Evolutionary conservation across 208 protist species (phyloP), one percentile per base, ranked within the genome.

Genomic region (Polymyxa betae): DNA sequence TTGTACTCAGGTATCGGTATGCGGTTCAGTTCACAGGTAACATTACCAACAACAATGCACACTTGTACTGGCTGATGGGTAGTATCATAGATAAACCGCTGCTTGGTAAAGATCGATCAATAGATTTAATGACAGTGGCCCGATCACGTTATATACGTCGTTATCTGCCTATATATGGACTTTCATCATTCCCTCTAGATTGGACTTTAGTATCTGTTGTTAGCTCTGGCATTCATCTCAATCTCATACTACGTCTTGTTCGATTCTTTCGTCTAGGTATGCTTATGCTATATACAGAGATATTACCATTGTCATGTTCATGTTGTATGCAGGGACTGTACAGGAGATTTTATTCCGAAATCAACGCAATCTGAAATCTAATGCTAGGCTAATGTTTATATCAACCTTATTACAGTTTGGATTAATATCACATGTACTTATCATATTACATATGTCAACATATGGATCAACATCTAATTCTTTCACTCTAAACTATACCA

Each of bases 341-440:
- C 5, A 5, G 35, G 40, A 5, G 72, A 82, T 82, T n/a, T 5
- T 82, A 5, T 82, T 82, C 72, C n/a, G 35, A 20, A 82, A 82
- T n/a, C 72, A 35, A 20, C n/a, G n/a, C 12, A 40, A 40, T 43
- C 72, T 35, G 12, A 35, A 43, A 43, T 82, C 72, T 5, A 82
- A 43, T n/a, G 40, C 72, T 5, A 5, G 5, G n/a, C 72, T 82
- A n/a, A 82, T 82, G 72, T 82, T 82, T n/a, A 82, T n/a, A n/a
- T 20, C 16, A 5, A 35, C n/a, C 72, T 20, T 82, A 12, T 82
- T 82, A 5, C 5, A 82, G 35, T 82, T 45, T n/a, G 72, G 5
- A 5, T 16, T 82, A 12, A 20, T 82, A n/a, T 20, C 72, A n/a
- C 72, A 82, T n/a, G 72, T 82, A 5, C 5, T 82, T 5, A 43